A percentile compares a stretch with the other conserved stretches of the same genome.
phyloP scores from a whole-genome alignment of 2,329 filamentous ascomycete species.

The Colletotrichum incanum region DNA sequence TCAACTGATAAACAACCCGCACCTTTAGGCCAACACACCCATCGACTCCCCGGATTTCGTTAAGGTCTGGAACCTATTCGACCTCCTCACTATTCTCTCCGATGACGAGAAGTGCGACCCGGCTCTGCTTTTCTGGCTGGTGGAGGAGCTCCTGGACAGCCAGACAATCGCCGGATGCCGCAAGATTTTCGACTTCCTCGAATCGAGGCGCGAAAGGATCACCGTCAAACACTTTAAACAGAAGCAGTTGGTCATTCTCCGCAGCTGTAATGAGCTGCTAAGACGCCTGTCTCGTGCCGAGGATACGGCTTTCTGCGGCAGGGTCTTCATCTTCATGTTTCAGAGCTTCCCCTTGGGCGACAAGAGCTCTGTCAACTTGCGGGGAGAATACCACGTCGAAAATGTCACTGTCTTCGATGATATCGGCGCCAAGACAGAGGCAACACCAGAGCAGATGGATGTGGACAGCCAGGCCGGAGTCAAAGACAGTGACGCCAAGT shows the following conservation, averaged over 20 bases:
- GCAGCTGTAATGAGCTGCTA: conserved; percentile 96
- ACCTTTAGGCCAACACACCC: conserved; percentile 75
- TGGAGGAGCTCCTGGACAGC: conserved; percentile 95
- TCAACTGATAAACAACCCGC: conserved; percentile 26
- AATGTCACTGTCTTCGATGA: conserved; percentile 92
- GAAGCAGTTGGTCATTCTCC: conserved; percentile 90
- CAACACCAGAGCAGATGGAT: conserved; percentile 73
- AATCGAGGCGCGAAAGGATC: conserved; percentile 91
- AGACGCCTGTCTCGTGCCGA: conserved; percentile 94
- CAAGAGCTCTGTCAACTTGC: conserved; percentile 95
- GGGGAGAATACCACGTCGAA: conserved; percentile 95
- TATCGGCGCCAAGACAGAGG: conserved; percentile 52
- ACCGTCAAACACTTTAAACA: conserved; percentile 85
- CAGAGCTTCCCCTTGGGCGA: conserved; percentile 97
- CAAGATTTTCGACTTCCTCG: conserved; percentile 93
- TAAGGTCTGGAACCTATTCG: conserved; percentile 92
- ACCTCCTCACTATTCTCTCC: conserved; percentile 90
- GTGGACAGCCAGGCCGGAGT: conserved; percentile 69
- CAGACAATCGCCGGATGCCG: conserved; percentile 95
- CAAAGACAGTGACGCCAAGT: conserved; percentile 51
- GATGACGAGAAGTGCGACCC: conserved; percentile 85
- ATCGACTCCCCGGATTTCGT: conserved; percentile 87
- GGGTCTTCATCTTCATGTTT: conserved; percentile 98
- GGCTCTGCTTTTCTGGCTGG: conserved; percentile 87
- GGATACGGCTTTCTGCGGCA: conserved; percentile 96